A percentile compares a stretch with the other conserved stretches of the same genome.
phyloP scores from a whole-genome alignment of 176 grass and related monocot species.

The Ananas comosus region DNA sequence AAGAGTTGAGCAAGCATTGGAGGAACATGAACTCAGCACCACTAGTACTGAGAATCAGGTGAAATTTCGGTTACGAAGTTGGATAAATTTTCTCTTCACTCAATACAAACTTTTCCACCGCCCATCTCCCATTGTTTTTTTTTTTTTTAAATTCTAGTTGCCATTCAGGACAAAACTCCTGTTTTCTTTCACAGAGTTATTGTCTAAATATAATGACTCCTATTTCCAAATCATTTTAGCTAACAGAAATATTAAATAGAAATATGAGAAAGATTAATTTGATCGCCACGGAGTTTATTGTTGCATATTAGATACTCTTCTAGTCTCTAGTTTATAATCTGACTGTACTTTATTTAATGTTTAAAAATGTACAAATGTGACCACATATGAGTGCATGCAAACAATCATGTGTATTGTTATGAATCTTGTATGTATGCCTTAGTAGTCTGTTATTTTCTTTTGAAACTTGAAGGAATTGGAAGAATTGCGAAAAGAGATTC shows the following conservation, averaged over 20 bases:
- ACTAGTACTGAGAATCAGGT: conserved; percentile 69
- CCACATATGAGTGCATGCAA: too few relatives aligned
- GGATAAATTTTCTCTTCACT: not conserved
- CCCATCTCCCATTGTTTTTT: not conserved
- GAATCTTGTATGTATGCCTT: not conserved
- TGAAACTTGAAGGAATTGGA: conserved; percentile 52
- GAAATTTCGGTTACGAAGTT: not conserved
- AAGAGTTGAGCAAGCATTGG: conserved; percentile 69
- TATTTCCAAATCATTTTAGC: too few relatives aligned
- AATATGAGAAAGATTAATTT: not conserved
- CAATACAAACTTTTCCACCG: not conserved
- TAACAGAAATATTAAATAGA: not conserved
- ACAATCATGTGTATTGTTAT: not conserved
- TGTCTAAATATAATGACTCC: not conserved
- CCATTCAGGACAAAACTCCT: not conserved
- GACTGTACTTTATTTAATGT: not conserved
- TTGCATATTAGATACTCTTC: not conserved
- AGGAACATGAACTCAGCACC: conserved; percentile 44
- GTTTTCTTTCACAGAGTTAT: not conserved
- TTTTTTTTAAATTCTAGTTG: not conserved
- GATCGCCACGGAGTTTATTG: not conserved
- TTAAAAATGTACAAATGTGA: too few relatives aligned
- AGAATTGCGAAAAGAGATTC: conserved; percentile 71
- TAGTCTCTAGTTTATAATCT: not conserved
- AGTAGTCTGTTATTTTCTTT: conserved; percentile 2